Evolutionary conservation across 2,329 filamentous ascomycete species (phyloP).

Genomic region (Diaporthe capsici): DNA sequence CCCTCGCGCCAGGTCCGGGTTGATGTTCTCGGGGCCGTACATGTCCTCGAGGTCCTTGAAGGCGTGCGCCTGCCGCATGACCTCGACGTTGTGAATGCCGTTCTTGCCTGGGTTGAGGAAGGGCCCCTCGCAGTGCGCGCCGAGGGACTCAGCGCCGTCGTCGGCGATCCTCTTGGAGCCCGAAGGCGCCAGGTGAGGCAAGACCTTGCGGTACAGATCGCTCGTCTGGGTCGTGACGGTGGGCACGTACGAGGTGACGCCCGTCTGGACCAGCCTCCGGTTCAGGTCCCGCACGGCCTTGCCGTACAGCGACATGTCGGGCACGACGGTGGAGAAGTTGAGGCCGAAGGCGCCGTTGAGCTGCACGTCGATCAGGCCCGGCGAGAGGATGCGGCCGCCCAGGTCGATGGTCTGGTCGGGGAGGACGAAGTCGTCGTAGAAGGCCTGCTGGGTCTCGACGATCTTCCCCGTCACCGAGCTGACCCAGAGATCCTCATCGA

Average conservation of each 20-base stretch:
- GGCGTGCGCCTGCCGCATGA: conserved; percentile 75
- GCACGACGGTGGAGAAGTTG: conserved; percentile 84
- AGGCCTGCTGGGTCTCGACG: conserved; percentile 76
- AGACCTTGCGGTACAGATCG: conserved; percentile 85
- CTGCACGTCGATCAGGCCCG: conserved; percentile 91
- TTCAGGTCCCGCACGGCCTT: conserved; percentile 79
- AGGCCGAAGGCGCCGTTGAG: conserved; percentile 94
- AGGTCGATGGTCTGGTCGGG: conserved; percentile 86
- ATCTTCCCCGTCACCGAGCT: conserved; percentile 87
- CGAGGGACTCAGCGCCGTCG: conserved; percentile 87
- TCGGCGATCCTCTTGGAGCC: conserved; percentile 69
- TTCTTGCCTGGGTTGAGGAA: conserved; percentile 89
- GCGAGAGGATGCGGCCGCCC: conserved; percentile 84
- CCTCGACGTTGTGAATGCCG: conserved; percentile 84
- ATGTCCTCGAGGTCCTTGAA: conserved; percentile 77
- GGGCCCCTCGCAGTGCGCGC: conserved; percentile 91
- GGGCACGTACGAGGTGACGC: conserved; percentile 87
- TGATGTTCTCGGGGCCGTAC: conserved; percentile 81
- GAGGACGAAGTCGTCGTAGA: conserved; percentile 76
- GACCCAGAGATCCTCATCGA: conserved; percentile 89
- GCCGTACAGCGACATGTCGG: conserved; percentile 75
- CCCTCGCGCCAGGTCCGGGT: conserved; percentile 51
- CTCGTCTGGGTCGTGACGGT: conserved; percentile 84
- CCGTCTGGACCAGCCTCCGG: conserved; percentile 77
- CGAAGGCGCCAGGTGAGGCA: conserved; percentile 84